Evolutionary conservation across 164 flowering plant species (phyloP), one percentile per base, ranked within the genome.

Genomic region (Annona cherimola): DNA sequence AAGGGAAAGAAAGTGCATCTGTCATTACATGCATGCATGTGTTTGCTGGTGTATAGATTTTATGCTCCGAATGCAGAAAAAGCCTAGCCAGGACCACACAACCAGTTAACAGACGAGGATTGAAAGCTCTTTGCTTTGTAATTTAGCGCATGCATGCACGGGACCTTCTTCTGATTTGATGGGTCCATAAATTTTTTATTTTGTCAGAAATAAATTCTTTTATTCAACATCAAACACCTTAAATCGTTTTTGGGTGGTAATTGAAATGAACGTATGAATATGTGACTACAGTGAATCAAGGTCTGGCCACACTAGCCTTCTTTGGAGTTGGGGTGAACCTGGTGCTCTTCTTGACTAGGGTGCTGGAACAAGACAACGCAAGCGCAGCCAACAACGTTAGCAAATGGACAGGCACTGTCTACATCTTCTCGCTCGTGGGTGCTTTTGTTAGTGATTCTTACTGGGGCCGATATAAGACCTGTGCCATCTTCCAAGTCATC

Each of bases 221-320:
- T 2, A 57, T 9, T 57, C 11, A 26, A 26, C 35, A 26, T 26
- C 35, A 26, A 26, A 26, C 35, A 26, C 35, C 35, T 26, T 26
- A 26, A 26, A 26, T 26, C 35, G 35, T 26, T 0, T 26, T 26
- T 26, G 35, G 35, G 35, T 26, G 35, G 35, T 26, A 26, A n/a
- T n/a, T n/a, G n/a, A n/a, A n/a, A n/a, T n/a, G n/a, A n/a, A n/a
- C n/a, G n/a, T n/a, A n/a, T n/a, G n/a, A n/a, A n/a, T n/a, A n/a
- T n/a, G n/a, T n/a, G n/a, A n/a, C n/a, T n/a, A n/a, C 86, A 94
- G 97, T 94, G 81, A 94, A 94, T 74, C 98, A 94, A 85, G 98
- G 96, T 2, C 73, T 94, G 61, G 98, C 96, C 8, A 94, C 98
- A 0, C 82, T 94, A 4, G 98, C 98, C 1, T 94, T 94, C 74